Conservation (phyloP, 208 protist genomes). For the Blastocrithidia nonstop region DNA sequence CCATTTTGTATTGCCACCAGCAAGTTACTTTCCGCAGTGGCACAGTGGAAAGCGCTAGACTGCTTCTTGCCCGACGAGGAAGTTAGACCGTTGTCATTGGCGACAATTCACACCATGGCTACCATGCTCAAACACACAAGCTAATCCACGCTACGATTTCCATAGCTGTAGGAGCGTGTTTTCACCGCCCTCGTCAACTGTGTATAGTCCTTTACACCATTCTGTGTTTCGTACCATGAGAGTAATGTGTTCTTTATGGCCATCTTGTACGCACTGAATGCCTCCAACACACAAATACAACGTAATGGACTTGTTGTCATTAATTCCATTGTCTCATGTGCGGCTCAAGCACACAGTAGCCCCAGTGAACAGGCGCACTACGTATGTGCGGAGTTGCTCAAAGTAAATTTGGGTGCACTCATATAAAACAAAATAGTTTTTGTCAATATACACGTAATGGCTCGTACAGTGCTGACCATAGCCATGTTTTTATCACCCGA, state of each 20-base stretch:
- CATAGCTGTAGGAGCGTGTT: slow-evolving; percentile 34
- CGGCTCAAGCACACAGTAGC: slow-evolving; percentile 1
- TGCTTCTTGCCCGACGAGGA: slow-evolving; percentile 40
- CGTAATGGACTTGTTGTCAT: slow-evolving; percentile 41
- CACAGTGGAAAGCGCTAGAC: slow-evolving; percentile 56
- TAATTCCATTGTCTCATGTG: slow-evolving; percentile 1
- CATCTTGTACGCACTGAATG: slow-evolving; percentile 49
- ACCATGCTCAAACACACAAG: slow-evolving; percentile 34
- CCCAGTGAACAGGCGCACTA: too few relatives aligned
- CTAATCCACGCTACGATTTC: slow-evolving; percentile 28
- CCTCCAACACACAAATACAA: slow-evolving; percentile 26
- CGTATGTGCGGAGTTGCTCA: slow-evolving; percentile 11
- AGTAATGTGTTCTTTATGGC: slow-evolving; percentile 38
- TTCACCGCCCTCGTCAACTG: slow-evolving; percentile 54
- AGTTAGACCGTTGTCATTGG: slow-evolving; percentile 10
- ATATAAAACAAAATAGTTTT: slow-evolving; percentile 10
- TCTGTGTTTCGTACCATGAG: slow-evolving; percentile 26
- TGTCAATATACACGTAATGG: slow-evolving; percentile 13
- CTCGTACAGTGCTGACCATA: slow-evolving; percentile 10
- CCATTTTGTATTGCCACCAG: slow-evolving; percentile 24
- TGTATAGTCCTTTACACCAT: slow-evolving; percentile 35
- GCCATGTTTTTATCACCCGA: slow-evolving; percentile 4
- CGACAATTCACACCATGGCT: slow-evolving; percentile 23
- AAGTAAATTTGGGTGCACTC: slow-evolving; percentile 12
- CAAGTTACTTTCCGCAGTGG: slow-evolving; percentile 26